These are phyloP conservation scores for Barnettozyma siamensis DNA, from an alignment of 805 yeast species.

Conservation along the genomic window DNA sequence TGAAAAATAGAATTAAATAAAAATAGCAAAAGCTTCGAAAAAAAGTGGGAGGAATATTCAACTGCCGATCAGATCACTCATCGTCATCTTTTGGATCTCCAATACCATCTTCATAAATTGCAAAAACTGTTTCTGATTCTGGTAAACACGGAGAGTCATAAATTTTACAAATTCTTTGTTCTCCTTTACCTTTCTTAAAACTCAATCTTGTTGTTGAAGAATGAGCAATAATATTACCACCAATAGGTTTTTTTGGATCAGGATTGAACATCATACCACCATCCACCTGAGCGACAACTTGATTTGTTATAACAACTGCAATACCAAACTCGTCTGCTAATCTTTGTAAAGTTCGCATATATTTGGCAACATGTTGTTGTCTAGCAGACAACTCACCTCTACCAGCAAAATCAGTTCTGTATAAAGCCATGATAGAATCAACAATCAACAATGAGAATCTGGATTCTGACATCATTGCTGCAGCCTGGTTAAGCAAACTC, in stretches of 20 bases:
- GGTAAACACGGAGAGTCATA: conserved; percentile 97
- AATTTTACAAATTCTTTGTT: conserved; percentile 88
- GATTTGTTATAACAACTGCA: conserved; percentile 93
- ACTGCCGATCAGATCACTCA: conserved; percentile 7
- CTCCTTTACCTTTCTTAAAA: conserved; percentile 86
- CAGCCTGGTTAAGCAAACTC: conserved; percentile 81
- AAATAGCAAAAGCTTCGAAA: neutral
- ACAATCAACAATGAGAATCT: conserved; percentile 86
- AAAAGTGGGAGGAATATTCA: neutral
- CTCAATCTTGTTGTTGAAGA: conserved; percentile 90
- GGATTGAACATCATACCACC: conserved; percentile 79
- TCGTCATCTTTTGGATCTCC: conserved; percentile 82
- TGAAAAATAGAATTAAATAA: too few species aligned
- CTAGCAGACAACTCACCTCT: conserved; percentile 94
- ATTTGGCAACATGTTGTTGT: conserved; percentile 90
- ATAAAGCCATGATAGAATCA: conserved; percentile 96
- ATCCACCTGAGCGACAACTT: conserved; percentile 97
- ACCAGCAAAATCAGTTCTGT: conserved; percentile 91
- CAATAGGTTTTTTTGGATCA: conserved; percentile 97
- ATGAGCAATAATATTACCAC: conserved; percentile 97
- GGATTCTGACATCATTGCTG: conserved; percentile 93
- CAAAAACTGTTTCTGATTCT: conserved; percentile 91
- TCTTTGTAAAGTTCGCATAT: conserved; percentile 85
- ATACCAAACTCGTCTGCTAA: conserved; percentile 97
- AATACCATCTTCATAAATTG: conserved; percentile 93